These are phyloP conservation scores for Cercospora canescens DNA, from an alignment of 2,329 filamentous ascomycete genomes.

Conservation along the genomic window DNA sequence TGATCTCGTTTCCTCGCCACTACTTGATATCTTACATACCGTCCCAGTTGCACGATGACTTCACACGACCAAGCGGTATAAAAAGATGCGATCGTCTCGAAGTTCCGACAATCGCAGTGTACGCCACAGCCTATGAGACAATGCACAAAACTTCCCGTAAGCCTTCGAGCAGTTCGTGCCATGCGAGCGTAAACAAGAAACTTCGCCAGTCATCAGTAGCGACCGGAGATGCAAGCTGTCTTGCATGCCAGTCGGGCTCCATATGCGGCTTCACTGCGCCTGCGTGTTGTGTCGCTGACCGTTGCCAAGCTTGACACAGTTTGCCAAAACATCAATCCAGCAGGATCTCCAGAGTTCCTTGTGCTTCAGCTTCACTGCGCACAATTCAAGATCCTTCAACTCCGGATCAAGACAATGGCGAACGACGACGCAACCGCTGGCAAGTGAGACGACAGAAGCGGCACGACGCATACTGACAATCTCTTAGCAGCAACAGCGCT, in stretches of 20 bases:
- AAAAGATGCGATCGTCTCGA: not conserved
- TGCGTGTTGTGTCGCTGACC: not conserved
- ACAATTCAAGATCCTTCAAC: not conserved
- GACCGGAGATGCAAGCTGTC: not conserved
- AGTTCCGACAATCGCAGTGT: not conserved
- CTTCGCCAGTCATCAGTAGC: not conserved
- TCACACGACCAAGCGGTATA: not conserved
- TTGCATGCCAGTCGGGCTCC: not conserved
- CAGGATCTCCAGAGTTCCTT: not conserved
- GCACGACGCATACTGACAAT: not conserved
- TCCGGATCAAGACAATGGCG: not conserved
- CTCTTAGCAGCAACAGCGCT: not conserved
- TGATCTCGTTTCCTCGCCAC: not conserved
- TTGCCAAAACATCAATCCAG: not conserved
- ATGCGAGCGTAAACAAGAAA: not conserved
- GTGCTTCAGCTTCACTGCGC: not conserved
- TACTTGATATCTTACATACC: not conserved
- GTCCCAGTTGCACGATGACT: not conserved
- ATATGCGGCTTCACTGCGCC: not conserved
- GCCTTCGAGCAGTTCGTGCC: not conserved
- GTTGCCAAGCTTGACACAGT: not conserved
- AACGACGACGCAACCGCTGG: not conserved
- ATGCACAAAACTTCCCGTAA: not conserved
- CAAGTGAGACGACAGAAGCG: not conserved
- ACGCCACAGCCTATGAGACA: not conserved